Percentiles rank a stretch among this genome's conserved stretches.
Conservation (phyloP, 1,139 yeast species). For the Magnusiomyces sp. region DNA sequence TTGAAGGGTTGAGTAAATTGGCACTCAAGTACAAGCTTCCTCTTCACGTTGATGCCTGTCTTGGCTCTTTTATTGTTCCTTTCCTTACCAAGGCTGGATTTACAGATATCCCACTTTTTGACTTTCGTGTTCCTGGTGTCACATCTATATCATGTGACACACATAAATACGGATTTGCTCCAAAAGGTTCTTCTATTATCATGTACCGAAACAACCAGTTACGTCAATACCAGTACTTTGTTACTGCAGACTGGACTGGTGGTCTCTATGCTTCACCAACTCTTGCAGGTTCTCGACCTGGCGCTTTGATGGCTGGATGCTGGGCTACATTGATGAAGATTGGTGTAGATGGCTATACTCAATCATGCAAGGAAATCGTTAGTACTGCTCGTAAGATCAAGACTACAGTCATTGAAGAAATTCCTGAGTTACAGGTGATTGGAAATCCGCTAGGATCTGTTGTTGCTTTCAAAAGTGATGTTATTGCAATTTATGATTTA, state of each 20-base stretch:
- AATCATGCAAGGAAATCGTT: slow-evolving; percentile 61
- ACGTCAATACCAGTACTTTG: slow-evolving; percentile 76
- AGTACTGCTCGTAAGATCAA: slow-evolving; percentile 53
- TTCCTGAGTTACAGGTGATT: slow-evolving; percentile 52
- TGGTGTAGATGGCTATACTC: slow-evolving; percentile 71
- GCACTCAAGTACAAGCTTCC: slow-evolving; percentile 64
- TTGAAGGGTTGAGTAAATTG: slow-evolving; percentile 57
- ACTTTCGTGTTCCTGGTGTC: slow-evolving; percentile 87
- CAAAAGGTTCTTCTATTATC: slow-evolving; percentile 88
- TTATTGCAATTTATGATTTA: slow-evolving; percentile 60
- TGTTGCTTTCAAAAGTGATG: slow-evolving; percentile 56
- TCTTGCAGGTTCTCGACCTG: slow-evolving; percentile 93
- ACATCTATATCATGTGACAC: slow-evolving; percentile 96
- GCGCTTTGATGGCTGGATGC: slow-evolving; percentile 93
- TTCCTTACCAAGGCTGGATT: slow-evolving; percentile 63
- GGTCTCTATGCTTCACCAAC: slow-evolving; percentile 97
- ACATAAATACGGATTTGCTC: slow-evolving; percentile 96
- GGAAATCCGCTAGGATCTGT: slow-evolving; percentile 87
- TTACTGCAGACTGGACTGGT: slow-evolving; percentile 82
- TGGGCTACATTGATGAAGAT: slow-evolving; percentile 85
- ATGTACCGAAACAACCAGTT: slow-evolving; percentile 68
- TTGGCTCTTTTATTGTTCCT: slow-evolving; percentile 85
- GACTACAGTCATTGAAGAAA: slow-evolving; percentile 37
- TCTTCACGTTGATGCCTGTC: slow-evolving; percentile 89
- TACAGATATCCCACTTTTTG: slow-evolving; percentile 52